A percentile compares a stretch with the other conserved stretches of the same genome.
These are phyloP conservation scores for Neurospora discreta DNA, from an alignment of 495 filamentous ascomycete species.

Conservation along the genomic window DNA sequence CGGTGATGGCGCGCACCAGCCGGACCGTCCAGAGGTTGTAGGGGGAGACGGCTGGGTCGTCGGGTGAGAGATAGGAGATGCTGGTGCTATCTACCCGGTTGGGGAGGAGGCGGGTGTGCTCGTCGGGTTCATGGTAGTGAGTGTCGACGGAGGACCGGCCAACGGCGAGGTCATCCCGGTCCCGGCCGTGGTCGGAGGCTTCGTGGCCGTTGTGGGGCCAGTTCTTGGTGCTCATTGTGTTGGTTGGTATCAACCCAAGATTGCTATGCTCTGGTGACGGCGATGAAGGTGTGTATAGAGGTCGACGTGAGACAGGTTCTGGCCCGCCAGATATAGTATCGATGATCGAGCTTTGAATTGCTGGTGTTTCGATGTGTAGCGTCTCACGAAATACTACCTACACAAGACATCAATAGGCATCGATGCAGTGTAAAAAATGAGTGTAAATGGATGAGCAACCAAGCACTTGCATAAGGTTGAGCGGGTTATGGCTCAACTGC, in stretches of 20 bases:
- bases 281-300: neutral
- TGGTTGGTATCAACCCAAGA: neutral
- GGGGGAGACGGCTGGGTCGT: conserved; percentile 91
- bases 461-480: neutral
- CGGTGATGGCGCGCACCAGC: conserved; percentile 58
- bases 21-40: conserved; percentile 92
- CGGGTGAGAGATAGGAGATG: conserved; percentile 67
- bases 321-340: neutral
- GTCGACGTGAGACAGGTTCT: neutral
- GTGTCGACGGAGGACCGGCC: neutral
- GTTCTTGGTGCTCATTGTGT: neutral
- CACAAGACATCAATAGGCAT: neutral
- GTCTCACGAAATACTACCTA: neutral
- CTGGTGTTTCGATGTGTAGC: neutral
- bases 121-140: conserved; percentile 40
- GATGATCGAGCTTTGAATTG: neutral
- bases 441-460: neutral
- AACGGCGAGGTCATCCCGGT: conserved; percentile 2
- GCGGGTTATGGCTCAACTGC: neutral
- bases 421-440: neutral
- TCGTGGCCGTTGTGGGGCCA: conserved; percentile 23
- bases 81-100: conserved; percentile 35
- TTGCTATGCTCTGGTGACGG: neutral
- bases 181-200: conserved; percentile 8
- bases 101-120: conserved; percentile 65